phyloP scores from a whole-genome alignment of 75 land plant genomes.

The Chamaecyparis obtusa region DNA sequence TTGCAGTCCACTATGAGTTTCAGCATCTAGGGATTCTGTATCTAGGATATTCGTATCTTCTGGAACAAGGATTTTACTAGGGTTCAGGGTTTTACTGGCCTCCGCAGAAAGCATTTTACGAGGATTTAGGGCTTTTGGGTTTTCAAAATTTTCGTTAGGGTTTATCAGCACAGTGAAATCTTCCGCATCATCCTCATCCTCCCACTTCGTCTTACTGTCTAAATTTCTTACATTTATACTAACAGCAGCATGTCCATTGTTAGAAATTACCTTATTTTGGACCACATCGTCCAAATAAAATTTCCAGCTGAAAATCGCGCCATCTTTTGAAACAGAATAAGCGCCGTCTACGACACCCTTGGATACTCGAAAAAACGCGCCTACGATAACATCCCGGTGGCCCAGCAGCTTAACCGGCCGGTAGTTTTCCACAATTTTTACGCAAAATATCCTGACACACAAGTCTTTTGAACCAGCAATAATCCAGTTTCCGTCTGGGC shows the following conservation, averaged over 20 bases:
- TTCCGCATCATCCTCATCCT: conserved; percentile 10
- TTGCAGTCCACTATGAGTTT: neutral
- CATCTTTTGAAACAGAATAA: conserved; percentile 72
- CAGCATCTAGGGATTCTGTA: neutral
- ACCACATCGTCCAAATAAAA: neutral
- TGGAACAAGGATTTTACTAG: neutral
- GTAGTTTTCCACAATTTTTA: conserved; percentile 19
- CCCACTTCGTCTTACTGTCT: conserved; percentile 18
- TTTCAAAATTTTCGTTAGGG: neutral
- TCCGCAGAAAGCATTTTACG: neutral
- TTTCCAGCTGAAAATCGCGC: conserved; percentile 78
- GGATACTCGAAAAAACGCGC: conserved; percentile 58
- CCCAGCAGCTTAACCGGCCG: conserved; percentile 70
- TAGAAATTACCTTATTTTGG: too few relatives aligned
- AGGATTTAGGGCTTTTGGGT: neutral
- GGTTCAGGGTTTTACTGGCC: neutral
- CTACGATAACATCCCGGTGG: conserved; percentile 65
- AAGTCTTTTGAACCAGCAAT: conserved; percentile 88
- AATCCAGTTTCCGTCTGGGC: conserved; percentile 70
- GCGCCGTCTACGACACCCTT: conserved; percentile 38
- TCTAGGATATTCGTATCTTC: neutral
- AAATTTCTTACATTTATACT: neutral
- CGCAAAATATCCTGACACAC: conserved; percentile 53
- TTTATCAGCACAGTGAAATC: neutral
- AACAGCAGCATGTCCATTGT: neutral